Base-by-base conservation (phyloP, 371 early-diverging fungal genomes). In the Parasitella parasitica region DNA sequence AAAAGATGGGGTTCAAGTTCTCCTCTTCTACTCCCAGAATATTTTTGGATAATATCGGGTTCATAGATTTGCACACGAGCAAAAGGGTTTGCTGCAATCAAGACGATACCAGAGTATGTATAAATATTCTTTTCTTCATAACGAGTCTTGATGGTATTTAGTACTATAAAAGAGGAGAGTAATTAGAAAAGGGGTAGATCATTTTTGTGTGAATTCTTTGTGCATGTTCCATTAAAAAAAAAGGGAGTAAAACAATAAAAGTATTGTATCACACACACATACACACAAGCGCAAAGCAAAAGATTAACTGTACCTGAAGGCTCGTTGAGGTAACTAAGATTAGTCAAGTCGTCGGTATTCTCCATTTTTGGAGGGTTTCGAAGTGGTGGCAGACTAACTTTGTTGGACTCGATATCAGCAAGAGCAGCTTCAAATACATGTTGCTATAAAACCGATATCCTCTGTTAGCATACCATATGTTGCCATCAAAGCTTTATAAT, bases 81-180 rank as follows among this genome's bases (percentile, higher is more conserved):
- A 77, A 98, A 99, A 4, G 99, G 99, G 77, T 99, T 99, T 66
- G 97, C 87, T 27, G 99, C 97, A 61, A 99, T 94, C 65, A 99
- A 80, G 52, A 99, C 98, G 59, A 98, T 94, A 38, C 99, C 99
- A 30, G 98, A 97, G 73, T 97, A 98, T 16, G 99, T 99, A 78
- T 99, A 99, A 57, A 97, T 97, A 72, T 89, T 90, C 70, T 90
- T 91, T 72, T 93, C 90, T 6, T 83, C 80, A 72, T 96, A 98
- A 57, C 97, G 86, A 24, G 91, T 85, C 54, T 84, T 83, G 67
- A 97, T 90, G 68, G 93, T 96, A 74, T 95, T 88, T 50, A 97
- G 82, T 6, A 98, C 97, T 80, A 58, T 27, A 22, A 20, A 36
- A 32, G 36, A 27, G 13, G 39, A 49, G n/a, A 41, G 49, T 32